A percentile compares a stretch with the other conserved stretches of the same genome.
These are phyloP conservation scores for Metarhizium brunneum DNA, from an alignment of 2,329 filamentous ascomycete species.

Conservation along the genomic window DNA sequence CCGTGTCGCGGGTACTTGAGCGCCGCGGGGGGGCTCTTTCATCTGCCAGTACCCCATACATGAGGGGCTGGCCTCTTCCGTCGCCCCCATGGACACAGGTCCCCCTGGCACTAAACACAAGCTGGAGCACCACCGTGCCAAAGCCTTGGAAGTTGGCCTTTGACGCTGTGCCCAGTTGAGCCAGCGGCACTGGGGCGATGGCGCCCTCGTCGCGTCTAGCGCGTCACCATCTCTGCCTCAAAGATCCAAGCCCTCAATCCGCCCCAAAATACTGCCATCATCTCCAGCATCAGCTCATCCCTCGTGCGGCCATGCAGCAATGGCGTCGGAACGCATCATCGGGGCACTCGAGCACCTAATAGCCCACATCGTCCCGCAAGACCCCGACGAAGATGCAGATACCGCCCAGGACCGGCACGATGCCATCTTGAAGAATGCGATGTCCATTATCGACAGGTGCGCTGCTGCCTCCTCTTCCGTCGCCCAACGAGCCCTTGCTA, in stretches of 20 bases:
- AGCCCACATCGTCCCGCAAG: constrained; percentile 59
- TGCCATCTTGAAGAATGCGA: constrained; percentile 43
- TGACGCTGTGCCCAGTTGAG: not conserved
- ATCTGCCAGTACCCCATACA: too few relatives aligned
- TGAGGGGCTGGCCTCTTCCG: too few relatives aligned
- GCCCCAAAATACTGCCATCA: not conserved
- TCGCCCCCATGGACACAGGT: too few relatives aligned
- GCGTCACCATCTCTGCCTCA: constrained; percentile 10
- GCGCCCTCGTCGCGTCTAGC: constrained; percentile 13
- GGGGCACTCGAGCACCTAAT: constrained; percentile 74
- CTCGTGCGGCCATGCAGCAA: constrained; percentile 37
- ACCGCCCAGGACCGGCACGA: constrained; percentile 60
- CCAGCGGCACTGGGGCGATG: too few relatives aligned
- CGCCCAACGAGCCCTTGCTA: not conserved
- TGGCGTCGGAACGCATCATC: constrained; percentile 60
- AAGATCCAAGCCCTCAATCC: constrained; percentile 1
- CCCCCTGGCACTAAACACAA: too few relatives aligned
- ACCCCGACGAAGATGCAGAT: constrained; percentile 58
- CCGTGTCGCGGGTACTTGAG: too few relatives aligned
- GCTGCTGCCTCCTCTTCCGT: not conserved
- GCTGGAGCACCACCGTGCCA: too few relatives aligned
- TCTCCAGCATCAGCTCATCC: constrained; percentile 1
- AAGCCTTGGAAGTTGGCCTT: too few relatives aligned
- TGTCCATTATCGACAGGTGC: constrained; percentile 44
- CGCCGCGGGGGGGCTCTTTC: too few relatives aligned